Evolutionary conservation across 306 rosid genomes (phyloP), one percentile per base, ranked within the genome.

Genomic region (Glycyrrhiza uralensis): DNA sequence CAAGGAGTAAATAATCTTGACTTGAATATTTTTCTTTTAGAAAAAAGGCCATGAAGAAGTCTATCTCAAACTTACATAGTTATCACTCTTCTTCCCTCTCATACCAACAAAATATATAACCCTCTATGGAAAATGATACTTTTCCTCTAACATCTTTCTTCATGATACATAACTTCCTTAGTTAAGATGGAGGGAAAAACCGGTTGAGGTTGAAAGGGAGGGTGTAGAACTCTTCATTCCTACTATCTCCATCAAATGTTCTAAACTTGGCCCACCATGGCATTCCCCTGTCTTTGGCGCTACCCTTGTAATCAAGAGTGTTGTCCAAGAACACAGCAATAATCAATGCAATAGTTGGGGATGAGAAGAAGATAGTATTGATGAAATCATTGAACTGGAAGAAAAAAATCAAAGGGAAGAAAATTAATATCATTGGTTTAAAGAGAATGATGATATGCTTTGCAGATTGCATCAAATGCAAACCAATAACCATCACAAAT

Each of bases 241-340:
- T 45, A 77, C 86, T 75, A 62, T 95, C 99, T 50, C 96, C 99
- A 79, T 89, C 87, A 47, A 95, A 95, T 29, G 96, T 71, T 71
- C 97, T 63, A 77, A 95, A 95, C 66, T 87, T 95, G 65, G 80
- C 91, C 99, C 99, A 95, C 99, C 99, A 95, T 58, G 99, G 96
- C 99, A 95, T 92, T 76, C 99, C 99, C 62, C 99, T 84, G 69
- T 95, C 99, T 74, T 87, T 88, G 6, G 88, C 95, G 32, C 96
- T 89, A 19, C 88, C 83, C 83, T 88, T 89, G 85, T 79, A 89
- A 60, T 95, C 97, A 29, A 95, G 99, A 20, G 99, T 95, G 77
- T 95, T 95, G 87, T 95, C 99, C 80, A 95, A 84, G 89, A 95
- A 91, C 32, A 91, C 91, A 0, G 97, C 91, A 39, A 89, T 86